Percentiles rank a stretch among this genome's conserved stretches.
Conservation (phyloP, 305 asterid species). For the Fraxinus paxiana region DNA sequence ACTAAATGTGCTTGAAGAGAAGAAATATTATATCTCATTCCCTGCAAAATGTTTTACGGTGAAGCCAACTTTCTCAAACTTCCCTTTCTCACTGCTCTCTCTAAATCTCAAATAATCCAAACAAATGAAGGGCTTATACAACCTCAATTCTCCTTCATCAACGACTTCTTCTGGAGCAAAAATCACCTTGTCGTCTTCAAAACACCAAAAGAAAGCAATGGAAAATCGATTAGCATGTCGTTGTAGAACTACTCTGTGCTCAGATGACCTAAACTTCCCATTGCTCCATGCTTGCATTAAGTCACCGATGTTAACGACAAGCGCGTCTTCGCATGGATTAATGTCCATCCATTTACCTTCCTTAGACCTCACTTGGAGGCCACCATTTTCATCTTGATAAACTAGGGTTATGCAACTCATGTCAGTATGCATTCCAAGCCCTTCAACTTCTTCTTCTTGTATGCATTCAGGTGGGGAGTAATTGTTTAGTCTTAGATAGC, state of each 20-base stretch:
- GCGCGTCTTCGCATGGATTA: constrained; percentile 38
- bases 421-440: constrained; percentile 76
- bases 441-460: constrained; percentile 42
- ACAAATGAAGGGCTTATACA: constrained; percentile 57
- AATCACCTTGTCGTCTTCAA: constrained; percentile 50
- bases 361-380: constrained; percentile 64
- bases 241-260: constrained; percentile 60
- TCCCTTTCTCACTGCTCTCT: constrained; percentile 55
- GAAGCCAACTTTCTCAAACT: constrained; percentile 62
- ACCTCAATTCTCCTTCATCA: constrained; percentile 40
- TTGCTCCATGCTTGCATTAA: constrained; percentile 74
- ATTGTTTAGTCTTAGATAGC: constrained; percentile 67
- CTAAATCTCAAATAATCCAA: constrained; percentile 55
- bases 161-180: constrained; percentile 50
- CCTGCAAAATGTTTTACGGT: constrained; percentile 69
- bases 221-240: constrained; percentile 41
- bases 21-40: constrained; percentile 16
- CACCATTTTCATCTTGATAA: constrained; percentile 59
- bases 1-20: not conserved
- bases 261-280: constrained; percentile 54
- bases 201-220: constrained; percentile 70
- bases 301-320: constrained; percentile 63
- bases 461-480: constrained; percentile 38
- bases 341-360: constrained; percentile 71
- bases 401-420: constrained; percentile 74